Base-by-base conservation (phyloP, 1,284 basidiomycete genomes). In the Microbotryum saponariae region DNA sequence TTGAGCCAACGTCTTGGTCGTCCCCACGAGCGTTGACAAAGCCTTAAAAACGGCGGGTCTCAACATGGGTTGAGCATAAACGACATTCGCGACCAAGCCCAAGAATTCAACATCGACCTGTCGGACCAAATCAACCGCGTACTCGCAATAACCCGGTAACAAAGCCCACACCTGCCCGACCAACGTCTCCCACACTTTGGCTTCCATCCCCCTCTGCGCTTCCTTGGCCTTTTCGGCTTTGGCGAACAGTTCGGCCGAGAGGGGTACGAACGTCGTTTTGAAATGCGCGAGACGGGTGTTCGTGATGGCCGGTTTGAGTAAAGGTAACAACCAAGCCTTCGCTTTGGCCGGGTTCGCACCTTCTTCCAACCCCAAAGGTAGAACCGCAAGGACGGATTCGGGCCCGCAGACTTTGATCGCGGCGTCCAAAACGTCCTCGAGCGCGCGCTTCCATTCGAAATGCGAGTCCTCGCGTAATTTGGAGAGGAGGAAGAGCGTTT, bases 111-210 rank as follows among this genome's bases (percentile, higher is more conserved):
- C 78, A 20, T 80, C 85, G 63, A 96, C 79, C 4, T 85, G 81
- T 85, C 71, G 66, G 52, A 70, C 70, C 44, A 92, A 86, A 76
- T 97, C 97, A 20, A 88, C 83, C 5, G 86, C 84, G 67, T 97
- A 82, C 56, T 93, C 91, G 63, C 81, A 81, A 75, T 82, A 83
- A 0, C 80, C 80, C 18, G 81, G 79, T 64, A 82, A 77, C 59
- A 80, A 78, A 44, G 84, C 81, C 94, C 94, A 97, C 53, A 96
- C 84, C 76, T 98, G 94, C 37, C 87, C 85, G 46, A 96, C 85
- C 42, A 97, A 81, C 12, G 94, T 91, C 70, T 85, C 88, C 87
- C 90, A 97, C 52, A 97, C 85, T 77, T 97, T 97, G 21, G 87
- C 88, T 76, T 97, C 92, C 7, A 89, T 73, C 49, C 69, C 72